Evolutionary conservation across 495 filamentous ascomycete species (phyloP).

Genomic region (Penicillium argentinense): DNA sequence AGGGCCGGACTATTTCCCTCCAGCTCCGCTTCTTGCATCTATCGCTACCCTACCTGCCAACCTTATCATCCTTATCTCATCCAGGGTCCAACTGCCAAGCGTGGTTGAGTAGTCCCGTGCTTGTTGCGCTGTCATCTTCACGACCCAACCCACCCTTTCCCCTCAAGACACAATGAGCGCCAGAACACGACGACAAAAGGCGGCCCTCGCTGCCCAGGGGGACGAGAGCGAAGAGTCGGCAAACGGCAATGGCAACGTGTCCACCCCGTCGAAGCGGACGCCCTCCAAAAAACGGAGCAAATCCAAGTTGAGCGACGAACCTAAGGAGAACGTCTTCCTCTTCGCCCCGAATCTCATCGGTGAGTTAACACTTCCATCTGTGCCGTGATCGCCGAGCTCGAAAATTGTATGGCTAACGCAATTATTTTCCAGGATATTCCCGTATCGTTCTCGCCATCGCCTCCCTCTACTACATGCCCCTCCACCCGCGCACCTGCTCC

Average conservation of each 20-base stretch:
- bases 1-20: constrained; percentile 1
- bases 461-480: constrained; percentile 97
- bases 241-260: constrained; percentile 30
- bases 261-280: constrained; percentile 26
- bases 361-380: constrained; percentile 38
- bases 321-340: constrained; percentile 87
- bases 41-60: not conserved
- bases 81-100: not conserved
- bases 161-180: constrained; percentile 35
- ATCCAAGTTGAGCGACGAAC: constrained; percentile 30
- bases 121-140: constrained; percentile 5
- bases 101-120: not conserved
- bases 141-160: not conserved
- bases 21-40: constrained; percentile 1
- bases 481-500: constrained; percentile 92
- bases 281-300: constrained; percentile 26
- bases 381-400: not conserved
- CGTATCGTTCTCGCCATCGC: constrained; percentile 86
- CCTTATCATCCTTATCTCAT: constrained; percentile 13
- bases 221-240: constrained; percentile 37
- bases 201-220: constrained; percentile 32
- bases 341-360: constrained; percentile 95
- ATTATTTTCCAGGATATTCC: constrained; percentile 65
- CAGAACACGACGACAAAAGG: constrained; percentile 45
- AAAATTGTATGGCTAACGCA: not conserved